Evolutionary conservation across 2,329 filamentous ascomycete genomes (phyloP).

Genomic region (Colletotrichum endophyticum): DNA sequence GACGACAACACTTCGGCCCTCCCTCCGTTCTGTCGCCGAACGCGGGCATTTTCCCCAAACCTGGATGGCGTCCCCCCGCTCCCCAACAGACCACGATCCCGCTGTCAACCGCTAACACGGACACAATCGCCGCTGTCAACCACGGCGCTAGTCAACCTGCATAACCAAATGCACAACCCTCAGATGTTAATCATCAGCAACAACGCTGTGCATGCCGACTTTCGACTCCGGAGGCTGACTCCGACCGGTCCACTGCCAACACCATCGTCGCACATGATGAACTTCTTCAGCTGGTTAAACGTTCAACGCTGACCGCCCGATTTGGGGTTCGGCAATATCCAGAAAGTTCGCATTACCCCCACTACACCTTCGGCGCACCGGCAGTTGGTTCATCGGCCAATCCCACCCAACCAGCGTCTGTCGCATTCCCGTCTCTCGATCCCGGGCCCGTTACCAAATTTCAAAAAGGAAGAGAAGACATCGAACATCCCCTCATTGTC

Average conservation of each 20-base stretch:
- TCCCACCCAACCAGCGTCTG: neutral
- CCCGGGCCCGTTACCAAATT: neutral
- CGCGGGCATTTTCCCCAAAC: neutral
- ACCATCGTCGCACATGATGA: neutral
- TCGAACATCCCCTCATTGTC: constrained; percentile 10
- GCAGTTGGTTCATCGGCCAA: constrained; percentile 3
- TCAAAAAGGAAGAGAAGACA: neutral
- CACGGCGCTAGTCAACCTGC: neutral
- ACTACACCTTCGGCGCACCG: constrained; percentile 1
- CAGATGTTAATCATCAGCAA: neutral
- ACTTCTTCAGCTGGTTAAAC: neutral
- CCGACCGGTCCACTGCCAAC: neutral
- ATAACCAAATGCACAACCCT: neutral
- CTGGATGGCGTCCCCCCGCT: neutral
- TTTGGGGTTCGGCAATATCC: constrained; percentile 1
- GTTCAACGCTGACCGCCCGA: neutral
- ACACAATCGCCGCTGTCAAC: neutral
- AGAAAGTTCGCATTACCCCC: constrained; percentile 10
- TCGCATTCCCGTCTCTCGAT: constrained; percentile 9
- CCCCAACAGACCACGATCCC: neutral
- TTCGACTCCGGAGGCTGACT: neutral
- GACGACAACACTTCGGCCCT: neutral
- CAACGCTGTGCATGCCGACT: neutral
- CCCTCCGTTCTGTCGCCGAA: neutral
- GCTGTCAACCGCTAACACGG: neutral